phyloP scores from a whole-genome alignment of 1,284 basidiomycete species.

The Marasmius fiardii region DNA sequence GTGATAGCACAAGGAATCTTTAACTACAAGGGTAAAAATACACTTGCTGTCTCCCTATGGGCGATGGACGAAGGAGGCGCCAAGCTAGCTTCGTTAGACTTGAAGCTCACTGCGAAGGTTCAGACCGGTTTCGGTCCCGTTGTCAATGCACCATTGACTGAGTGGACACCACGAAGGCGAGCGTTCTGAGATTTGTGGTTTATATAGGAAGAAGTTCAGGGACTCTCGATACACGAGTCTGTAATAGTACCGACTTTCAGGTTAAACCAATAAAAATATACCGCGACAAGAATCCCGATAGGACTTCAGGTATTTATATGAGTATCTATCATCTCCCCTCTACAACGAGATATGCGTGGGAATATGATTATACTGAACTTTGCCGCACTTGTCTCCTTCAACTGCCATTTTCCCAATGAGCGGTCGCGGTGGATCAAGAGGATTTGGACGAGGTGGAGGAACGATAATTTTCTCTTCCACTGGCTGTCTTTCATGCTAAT shows the following conservation, averaged over 20 bases:
- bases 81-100: constrained; percentile 31
- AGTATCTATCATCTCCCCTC: constrained; percentile 3
- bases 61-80: constrained; percentile 35
- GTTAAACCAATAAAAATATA: too few relatives aligned
- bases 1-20: constrained; percentile 46
- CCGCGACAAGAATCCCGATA: too few relatives aligned
- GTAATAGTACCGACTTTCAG: too few relatives aligned
- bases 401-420: too few relatives aligned
- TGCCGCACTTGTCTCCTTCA: too few relatives aligned
- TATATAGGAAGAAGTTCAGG: too few relatives aligned
- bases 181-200: too few relatives aligned
- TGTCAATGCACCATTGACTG: constrained; percentile 35
- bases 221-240: too few relatives aligned
- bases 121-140: constrained; percentile 32
- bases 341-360: too few relatives aligned
- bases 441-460: constrained; percentile 42
- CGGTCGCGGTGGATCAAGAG: constrained; percentile 44
- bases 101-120: constrained; percentile 34
- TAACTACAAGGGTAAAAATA: constrained; percentile 45
- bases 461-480: constrained; percentile 7
- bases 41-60: constrained; percentile 47
- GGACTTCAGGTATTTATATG: too few relatives aligned
- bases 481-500: not conserved
- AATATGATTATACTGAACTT: too few relatives aligned
- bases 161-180: constrained; percentile 35